phyloP scores from a whole-genome alignment of 1,139 yeast species.

The Eremothecium gossypii region DNA sequence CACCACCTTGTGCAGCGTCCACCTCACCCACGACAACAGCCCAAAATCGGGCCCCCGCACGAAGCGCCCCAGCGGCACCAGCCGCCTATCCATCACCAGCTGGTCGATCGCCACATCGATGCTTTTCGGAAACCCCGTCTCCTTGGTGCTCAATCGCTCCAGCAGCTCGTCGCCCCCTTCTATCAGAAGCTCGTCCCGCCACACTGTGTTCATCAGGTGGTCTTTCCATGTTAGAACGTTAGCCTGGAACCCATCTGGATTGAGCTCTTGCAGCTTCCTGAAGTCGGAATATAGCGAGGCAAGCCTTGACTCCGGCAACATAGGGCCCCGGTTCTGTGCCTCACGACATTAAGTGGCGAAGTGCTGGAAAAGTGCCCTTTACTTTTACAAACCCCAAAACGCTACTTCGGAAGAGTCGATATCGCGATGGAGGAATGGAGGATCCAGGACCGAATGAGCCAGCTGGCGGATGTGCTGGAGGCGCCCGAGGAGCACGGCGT shows the following conservation, averaged over 20 bases:
- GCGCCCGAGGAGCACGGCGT: slow-evolving; percentile 6
- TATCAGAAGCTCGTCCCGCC: slow-evolving; percentile 19
- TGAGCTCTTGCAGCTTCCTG: slow-evolving; percentile 39
- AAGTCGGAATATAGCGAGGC: slow-evolving; percentile 58
- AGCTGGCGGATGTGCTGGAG: not conserved
- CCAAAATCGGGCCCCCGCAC: slow-evolving; percentile 5
- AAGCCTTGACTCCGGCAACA: slow-evolving; percentile 38
- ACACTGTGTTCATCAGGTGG: slow-evolving; percentile 27
- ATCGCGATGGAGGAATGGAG: no score
- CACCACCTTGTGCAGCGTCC: slow-evolving; percentile 21
- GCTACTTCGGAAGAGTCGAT: no score
- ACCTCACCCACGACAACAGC: slow-evolving; percentile 18
- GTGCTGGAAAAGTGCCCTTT: not conserved
- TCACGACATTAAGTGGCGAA: no score
- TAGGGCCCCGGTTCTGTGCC: not conserved
- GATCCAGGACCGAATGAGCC: slow-evolving; percentile 2
- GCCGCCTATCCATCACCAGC: slow-evolving; percentile 23
- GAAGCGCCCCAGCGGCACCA: slow-evolving; percentile 26
- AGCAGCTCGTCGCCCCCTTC: slow-evolving; percentile 24
- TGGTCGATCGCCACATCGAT: slow-evolving; percentile 32
- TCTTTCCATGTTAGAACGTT: slow-evolving; percentile 52
- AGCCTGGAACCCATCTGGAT: slow-evolving; percentile 64
- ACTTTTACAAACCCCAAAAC: not conserved
- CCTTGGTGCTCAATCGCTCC: slow-evolving; percentile 22
- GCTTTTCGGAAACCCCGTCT: slow-evolving; percentile 31